Percentiles rank a stretch among this genome's conserved stretches.
These are phyloP conservation scores for Podaxis sp. DNA, from an alignment of 768 basidiomycete species.

Conservation along the genomic window DNA sequence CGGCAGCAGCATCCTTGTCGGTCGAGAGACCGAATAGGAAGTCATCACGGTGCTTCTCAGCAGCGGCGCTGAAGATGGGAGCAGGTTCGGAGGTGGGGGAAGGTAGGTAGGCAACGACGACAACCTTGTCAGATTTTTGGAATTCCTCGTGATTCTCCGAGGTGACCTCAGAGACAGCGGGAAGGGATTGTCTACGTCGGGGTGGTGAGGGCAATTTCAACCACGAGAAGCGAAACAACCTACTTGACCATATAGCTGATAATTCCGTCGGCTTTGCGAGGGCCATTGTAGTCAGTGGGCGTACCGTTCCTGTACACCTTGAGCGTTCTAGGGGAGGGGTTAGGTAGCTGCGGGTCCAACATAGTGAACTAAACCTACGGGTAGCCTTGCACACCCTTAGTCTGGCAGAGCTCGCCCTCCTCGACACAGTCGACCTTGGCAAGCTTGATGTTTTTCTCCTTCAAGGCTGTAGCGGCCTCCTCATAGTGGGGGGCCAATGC, in stretches of 20 bases:
- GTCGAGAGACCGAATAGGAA: conserved; percentile 89
- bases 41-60: conserved; percentile 87
- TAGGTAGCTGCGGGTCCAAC: not conserved
- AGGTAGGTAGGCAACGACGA: conserved; percentile 81
- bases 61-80: conserved; percentile 73
- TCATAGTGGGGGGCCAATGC: conserved; percentile 93
- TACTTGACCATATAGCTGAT: conserved; percentile 96
- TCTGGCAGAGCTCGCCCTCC: conserved; percentile 86
- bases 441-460: conserved; percentile 85
- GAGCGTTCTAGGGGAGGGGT: conserved; percentile 57
- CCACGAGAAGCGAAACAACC: conserved; percentile 24
- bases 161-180: conserved; percentile 86
- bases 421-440: conserved; percentile 99
- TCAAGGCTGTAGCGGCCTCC: conserved; percentile 90
- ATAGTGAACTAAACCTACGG: conserved; percentile 58
- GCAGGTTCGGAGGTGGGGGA: conserved; percentile 71
- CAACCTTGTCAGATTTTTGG: conserved; percentile 85
- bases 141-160: conserved; percentile 79
- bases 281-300: conserved; percentile 78
- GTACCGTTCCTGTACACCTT: conserved; percentile 91
- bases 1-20: conserved; percentile 65
- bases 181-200: conserved; percentile 74
- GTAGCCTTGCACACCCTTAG: conserved; percentile 89
- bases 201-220: conserved; percentile 11
- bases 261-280: conserved; percentile 94